phyloP scores from a whole-genome alignment of 2,329 filamentous ascomycete species.

The Cyphellophora europaea region DNA sequence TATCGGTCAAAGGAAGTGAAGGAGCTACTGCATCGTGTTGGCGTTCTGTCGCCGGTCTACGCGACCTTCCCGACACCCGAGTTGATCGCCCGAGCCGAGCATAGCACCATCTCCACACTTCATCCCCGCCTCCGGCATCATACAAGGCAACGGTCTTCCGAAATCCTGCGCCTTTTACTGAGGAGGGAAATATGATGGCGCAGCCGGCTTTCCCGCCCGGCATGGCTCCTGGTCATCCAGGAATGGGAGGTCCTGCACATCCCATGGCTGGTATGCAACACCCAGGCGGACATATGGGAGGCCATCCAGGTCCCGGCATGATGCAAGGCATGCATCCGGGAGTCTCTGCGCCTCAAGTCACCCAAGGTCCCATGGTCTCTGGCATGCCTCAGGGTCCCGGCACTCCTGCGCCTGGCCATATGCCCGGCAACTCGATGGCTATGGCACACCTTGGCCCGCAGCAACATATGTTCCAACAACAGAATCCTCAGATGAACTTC shows the following conservation, averaged over 20 bases:
- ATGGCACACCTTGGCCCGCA: constrained; percentile 51
- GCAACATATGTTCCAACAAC: constrained; percentile 45
- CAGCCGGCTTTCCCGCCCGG: constrained; percentile 43
- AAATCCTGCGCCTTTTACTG: too few species aligned
- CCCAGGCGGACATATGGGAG: constrained; percentile 45
- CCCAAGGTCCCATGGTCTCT: constrained; percentile 54
- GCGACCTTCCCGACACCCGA: too few species aligned
- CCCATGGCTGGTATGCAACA: constrained; percentile 50
- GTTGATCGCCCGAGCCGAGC: too few species aligned
- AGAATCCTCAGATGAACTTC: constrained; percentile 20
- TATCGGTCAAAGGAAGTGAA: too few species aligned
- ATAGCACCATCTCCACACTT: too few species aligned
- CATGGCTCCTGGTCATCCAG: constrained; percentile 46
- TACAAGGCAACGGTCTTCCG: too few species aligned
- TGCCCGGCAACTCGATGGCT: constrained; percentile 47
- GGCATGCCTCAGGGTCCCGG: constrained; percentile 53
- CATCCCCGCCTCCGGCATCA: too few species aligned
- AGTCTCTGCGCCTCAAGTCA: constrained; percentile 52
- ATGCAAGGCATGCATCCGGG: constrained; percentile 52
- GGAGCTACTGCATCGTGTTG: too few species aligned
- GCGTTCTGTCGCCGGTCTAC: too few species aligned
- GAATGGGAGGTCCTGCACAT: constrained; percentile 47
- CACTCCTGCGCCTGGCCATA: constrained; percentile 38
- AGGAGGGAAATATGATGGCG: constrained; percentile 45
- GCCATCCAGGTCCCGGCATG: constrained; percentile 37